Conservation (phyloP, 1,284 basidiomycete genomes). For the Exsudoporus floridanus region DNA sequence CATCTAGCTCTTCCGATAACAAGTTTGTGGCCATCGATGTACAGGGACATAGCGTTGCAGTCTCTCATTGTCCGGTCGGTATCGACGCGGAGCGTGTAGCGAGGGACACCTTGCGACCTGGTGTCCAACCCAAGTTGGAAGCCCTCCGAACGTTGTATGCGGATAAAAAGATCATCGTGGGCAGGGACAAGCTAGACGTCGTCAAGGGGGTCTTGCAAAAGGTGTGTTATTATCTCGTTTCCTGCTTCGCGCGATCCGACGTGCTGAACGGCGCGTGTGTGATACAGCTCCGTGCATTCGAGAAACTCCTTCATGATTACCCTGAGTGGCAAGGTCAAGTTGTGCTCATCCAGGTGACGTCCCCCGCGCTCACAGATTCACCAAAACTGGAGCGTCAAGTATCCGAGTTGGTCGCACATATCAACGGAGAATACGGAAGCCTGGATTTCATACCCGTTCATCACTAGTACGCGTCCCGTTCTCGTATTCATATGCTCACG, state of each 20-base stretch:
- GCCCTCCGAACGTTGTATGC: conserved; percentile 85
- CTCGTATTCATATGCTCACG: too few species aligned
- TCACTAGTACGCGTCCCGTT: conserved; percentile 77
- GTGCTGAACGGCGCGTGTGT: conserved; percentile 2
- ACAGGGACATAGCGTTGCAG: conserved; percentile 82
- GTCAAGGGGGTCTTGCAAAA: conserved; percentile 98
- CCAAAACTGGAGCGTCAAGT: conserved; percentile 93
- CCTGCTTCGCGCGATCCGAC: background rate
- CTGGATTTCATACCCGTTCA: conserved; percentile 98
- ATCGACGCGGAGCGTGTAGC: conserved; percentile 92
- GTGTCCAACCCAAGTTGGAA: conserved; percentile 87
- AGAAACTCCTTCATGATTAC: conserved; percentile 90
- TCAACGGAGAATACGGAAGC: conserved; percentile 95
- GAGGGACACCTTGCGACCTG: conserved; percentile 78
- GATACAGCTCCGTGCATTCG: conserved; percentile 84
- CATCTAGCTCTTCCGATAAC: conserved; percentile 17
- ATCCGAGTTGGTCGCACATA: conserved; percentile 92
- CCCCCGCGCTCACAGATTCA: conserved; percentile 91
- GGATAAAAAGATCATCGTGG: conserved; percentile 98
- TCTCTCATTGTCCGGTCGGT: conserved; percentile 95
- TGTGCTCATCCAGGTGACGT: conserved; percentile 88
- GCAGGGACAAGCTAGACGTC: conserved; percentile 97
- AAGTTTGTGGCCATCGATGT: conserved; percentile 75
- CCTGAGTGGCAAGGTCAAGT: conserved; percentile 95
- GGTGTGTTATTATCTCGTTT: conserved; percentile 38